Base-by-base conservation (phyloP, 768 basidiomycete genomes). In the Auriscalpium microsporum region DNA sequence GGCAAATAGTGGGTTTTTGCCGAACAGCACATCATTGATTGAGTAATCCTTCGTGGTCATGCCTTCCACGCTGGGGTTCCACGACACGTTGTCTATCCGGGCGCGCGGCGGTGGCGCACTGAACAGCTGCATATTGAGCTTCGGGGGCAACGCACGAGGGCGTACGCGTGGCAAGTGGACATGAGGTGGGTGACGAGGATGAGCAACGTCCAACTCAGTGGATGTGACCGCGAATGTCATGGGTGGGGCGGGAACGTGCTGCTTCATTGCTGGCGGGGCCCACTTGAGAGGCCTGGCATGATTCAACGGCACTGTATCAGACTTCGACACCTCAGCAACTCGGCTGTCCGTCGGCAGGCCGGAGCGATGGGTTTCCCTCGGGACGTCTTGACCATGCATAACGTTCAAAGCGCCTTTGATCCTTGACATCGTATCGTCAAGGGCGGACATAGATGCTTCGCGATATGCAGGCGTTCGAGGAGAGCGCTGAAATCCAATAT, bases 371-470 rank as follows among this genome's bases (percentile, higher is more conserved):
- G 16, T 16, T 46, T 53, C 48, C 56, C 67, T 67, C 58, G 64
- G 53, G 60, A 63, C 53, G 45, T 78, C 78, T 45, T 61, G 68
- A 19, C 74, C 71, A 55, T 83, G 85, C 82, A 87, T 86, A 34
- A 76, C 78, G 64, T 81, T 78, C 54, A 93, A 64, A 13, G 84
- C 90, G 35, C 87, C 90, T 64, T 85, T 92, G 64, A 93, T 91
- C 44, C 90, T 81, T 7, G 87, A 88, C 80, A 93, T 90, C 28
- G 82, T 80, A 64, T 93, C 88, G 64, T 89, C 82, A 58, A 92
- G 70, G 16, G 88, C 79, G 2, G 87, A 84, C 81, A 90, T 88
- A 34, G 78, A 69, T 17, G 73, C 75, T 49, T 81, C 78, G 45
- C 75, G 71, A 59, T 71, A 79, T 4, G 70, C 64, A 8, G 66